A percentile compares a stretch with the other conserved stretches of the same genome.
phyloP scores from a whole-genome alignment of 192 early-diverging fungal species.

The Linnemannia elongata region DNA sequence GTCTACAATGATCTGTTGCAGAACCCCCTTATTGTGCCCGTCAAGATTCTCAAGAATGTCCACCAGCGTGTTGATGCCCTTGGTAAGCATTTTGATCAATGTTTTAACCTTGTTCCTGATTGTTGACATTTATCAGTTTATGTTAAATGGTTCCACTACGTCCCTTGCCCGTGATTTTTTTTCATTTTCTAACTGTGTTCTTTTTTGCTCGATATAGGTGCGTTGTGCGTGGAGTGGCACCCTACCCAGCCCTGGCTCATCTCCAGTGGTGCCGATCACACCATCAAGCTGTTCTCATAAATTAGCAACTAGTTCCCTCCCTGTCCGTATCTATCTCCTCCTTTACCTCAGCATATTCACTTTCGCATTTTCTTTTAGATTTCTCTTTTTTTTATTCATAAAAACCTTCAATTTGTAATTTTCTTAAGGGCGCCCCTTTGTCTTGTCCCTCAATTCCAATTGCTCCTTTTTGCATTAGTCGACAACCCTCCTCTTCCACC shows the following conservation, averaged over 20 bases:
- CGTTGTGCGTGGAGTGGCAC: constrained; percentile 91
- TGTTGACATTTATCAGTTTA: background rate
- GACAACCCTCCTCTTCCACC: background rate
- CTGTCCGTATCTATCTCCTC: background rate
- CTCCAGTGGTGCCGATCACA: constrained; percentile 90
- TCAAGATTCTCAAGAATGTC: constrained; percentile 88
- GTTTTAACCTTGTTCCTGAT: background rate
- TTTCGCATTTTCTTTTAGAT: background rate
- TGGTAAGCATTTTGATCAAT: constrained; percentile 57
- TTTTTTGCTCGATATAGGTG: constrained; percentile 63
- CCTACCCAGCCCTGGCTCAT: constrained; percentile 98
- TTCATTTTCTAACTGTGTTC: constrained; percentile 7
- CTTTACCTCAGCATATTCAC: constrained; percentile 6
- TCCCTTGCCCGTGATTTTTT: background rate
- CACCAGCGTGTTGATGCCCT: constrained; percentile 82
- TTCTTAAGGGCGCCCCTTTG: background rate
- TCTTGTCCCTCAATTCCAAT: background rate
- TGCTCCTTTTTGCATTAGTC: background rate
- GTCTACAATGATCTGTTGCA: constrained; percentile 96
- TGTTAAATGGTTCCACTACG: background rate
- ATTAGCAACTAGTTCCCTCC: background rate
- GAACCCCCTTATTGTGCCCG: constrained; percentile 98
- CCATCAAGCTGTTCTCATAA: constrained; percentile 81
- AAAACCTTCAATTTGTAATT: constrained; percentile 14
- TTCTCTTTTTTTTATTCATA: background rate